Percentiles rank a stretch among this genome's conserved stretches.
Conservation (phyloP, 257 asterid genomes). For the Fraxinus excelsior region DNA sequence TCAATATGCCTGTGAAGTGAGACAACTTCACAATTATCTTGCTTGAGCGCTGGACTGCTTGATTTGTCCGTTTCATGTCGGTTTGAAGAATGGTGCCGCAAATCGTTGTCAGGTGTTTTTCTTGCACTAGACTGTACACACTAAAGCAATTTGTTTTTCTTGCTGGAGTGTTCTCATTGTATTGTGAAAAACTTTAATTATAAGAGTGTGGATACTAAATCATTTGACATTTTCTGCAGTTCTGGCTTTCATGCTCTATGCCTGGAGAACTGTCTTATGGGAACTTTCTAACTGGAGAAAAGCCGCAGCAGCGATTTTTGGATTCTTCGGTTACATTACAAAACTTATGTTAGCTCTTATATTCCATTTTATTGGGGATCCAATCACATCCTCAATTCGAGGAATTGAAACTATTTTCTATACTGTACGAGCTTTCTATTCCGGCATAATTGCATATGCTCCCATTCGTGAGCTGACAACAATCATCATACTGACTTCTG, state of each 20-base stretch:
- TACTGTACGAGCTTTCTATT: conserved; percentile 67
- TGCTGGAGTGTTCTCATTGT: background rate
- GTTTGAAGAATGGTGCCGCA: background rate
- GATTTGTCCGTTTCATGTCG: background rate
- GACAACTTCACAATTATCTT: background rate
- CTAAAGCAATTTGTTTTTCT: conserved; percentile 1
- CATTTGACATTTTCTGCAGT: conserved; percentile 45
- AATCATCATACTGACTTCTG: conserved; percentile 68
- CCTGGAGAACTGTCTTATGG: conserved; percentile 93
- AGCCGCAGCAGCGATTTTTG: conserved; percentile 31
- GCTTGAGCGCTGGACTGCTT: background rate
- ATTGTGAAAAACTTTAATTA: background rate
- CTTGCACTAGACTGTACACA: background rate
- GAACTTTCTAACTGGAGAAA: conserved; percentile 80
- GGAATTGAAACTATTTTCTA: conserved; percentile 56
- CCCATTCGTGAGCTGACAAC: conserved; percentile 71
- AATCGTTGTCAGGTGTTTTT: background rate
- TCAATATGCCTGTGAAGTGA: background rate
- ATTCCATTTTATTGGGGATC: conserved; percentile 65
- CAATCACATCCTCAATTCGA: conserved; percentile 56
- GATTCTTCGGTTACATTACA: conserved; percentile 46
- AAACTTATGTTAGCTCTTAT: conserved; percentile 55
- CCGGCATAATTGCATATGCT: conserved; percentile 72
- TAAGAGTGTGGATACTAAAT: background rate
- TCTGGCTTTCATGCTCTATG: conserved; percentile 57